These are phyloP conservation scores for Lyophyllum semitale DNA, from an alignment of 768 basidiomycete genomes.

Conservation along the genomic window DNA sequence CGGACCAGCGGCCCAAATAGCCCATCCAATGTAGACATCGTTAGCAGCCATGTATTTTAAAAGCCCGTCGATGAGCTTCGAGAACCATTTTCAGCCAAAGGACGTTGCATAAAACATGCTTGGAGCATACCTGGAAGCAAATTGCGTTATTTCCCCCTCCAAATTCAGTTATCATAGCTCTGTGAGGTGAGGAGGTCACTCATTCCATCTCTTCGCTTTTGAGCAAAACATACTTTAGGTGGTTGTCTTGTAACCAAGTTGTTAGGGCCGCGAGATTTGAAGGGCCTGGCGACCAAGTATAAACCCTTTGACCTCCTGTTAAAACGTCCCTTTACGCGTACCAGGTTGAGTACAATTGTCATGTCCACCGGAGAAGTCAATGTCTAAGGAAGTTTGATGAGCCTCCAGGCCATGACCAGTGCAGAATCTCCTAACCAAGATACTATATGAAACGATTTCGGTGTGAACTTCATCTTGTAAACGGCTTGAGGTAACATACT, in stretches of 20 bases:
- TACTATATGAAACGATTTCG: neutral
- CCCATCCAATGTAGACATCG: constrained; percentile 49
- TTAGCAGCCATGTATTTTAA: constrained; percentile 40
- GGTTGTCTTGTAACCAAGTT: constrained; percentile 41
- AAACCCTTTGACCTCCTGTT: neutral
- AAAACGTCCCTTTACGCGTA: constrained; percentile 3
- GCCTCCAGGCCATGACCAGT: neutral
- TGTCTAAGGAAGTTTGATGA: constrained; percentile 22
- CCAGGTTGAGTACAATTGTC: constrained; percentile 45
- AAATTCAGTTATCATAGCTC: constrained; percentile 47
- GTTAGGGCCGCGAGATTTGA: constrained; percentile 44
- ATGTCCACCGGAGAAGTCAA: constrained; percentile 45
- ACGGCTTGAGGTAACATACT: constrained; percentile 19
- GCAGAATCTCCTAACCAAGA: constrained; percentile 3
- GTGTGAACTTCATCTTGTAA: neutral
- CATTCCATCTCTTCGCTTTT: neutral
- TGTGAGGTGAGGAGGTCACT: constrained; percentile 11
- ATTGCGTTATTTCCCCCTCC: constrained; percentile 45
- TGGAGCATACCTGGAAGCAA: constrained; percentile 35
- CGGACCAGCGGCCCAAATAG: constrained; percentile 51
- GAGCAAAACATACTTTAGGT: constrained; percentile 34
- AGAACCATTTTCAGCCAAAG: neutral
- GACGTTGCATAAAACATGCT: neutral
- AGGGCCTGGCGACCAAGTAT: constrained; percentile 23
- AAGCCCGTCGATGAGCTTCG: constrained; percentile 37